These are phyloP conservation scores for Raffaelea ambrosiae DNA, from an alignment of 2,329 filamentous ascomycete species.

Conservation along the genomic window DNA sequence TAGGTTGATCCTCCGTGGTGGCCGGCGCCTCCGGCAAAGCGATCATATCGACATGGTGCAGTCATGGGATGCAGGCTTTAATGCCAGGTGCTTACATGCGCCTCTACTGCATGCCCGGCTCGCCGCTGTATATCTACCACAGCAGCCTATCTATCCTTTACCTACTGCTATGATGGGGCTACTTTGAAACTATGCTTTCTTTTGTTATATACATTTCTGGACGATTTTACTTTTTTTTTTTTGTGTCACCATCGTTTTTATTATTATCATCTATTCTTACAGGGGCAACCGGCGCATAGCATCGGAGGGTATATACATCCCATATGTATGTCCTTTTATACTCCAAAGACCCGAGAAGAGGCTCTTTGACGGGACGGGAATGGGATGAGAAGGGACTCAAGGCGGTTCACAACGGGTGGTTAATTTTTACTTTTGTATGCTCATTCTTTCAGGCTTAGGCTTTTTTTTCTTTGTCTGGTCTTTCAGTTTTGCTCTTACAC, in stretches of 20 bases:
- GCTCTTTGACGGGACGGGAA: conserved; percentile 2
- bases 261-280: conserved; percentile 2
- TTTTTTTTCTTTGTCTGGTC: neutral
- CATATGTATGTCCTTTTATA: conserved; percentile 2
- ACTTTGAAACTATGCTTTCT: neutral
- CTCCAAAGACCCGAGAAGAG: neutral
- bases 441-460: neutral
- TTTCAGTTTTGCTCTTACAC: neutral
- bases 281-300: conserved; percentile 10
- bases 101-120: no score
- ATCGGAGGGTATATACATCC: conserved; percentile 10
- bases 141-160: no score
- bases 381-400: neutral
- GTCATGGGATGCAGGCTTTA: no score
- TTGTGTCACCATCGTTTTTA: neutral
- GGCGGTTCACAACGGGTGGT: neutral
- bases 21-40: no score
- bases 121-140: neutral
- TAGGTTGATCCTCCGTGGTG: no score
- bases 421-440: neutral
- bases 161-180: no score
- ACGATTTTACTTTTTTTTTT: neutral
- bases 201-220: neutral
- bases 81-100: no score
- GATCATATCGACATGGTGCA: no score